Base-by-base conservation (phyloP, 768 basidiomycete species). In the Lyophyllum shimeji region DNA sequence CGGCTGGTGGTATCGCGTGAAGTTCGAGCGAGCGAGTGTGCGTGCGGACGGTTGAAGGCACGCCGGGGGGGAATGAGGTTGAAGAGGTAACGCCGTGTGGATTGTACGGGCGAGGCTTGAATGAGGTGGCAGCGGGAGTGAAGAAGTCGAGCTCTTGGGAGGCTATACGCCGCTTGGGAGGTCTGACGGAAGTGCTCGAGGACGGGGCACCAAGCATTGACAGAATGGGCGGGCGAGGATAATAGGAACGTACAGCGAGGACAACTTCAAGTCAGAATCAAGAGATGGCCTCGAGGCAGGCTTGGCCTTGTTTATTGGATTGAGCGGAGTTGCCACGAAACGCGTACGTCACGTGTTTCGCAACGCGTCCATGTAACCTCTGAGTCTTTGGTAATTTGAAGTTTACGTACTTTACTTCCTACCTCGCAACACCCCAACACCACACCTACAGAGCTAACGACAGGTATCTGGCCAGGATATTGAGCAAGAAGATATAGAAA, bases 21-120 rank as follows among this genome's bases (percentile, higher is more conserved):
- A 75, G 55, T n/a, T 76, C 77, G 50, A 75, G 67, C n/a, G 70
- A 56, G 52, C 73, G 74, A 1, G 67, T 53, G 20, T 67, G 69
- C 46, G 53, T 65, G 53, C 74, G 71, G n/a, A 71, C 50, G 20
- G 61, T 49, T 21, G 66, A 62, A 37, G 66, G 57, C 7, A 59
- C 67, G 62, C 59, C 70, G 50, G 52, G 68, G 60, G 50, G 49
- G 62, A 15, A 29, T 6, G 51, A 24, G 6, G 23, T 17, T 27
- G 70, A 66, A 50, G 61, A 60, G 20, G 73, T 52, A 20, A 70
- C 44, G 31, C 56, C 60, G 48, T 71, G 68, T 27, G 82, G 82
- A n/a, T 74, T 66, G 63, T 87, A 89, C 7, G 87, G 86, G 43
- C 74, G 77, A 43, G 87, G 87, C 42, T 82, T 80, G 68, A 89